Evolutionary conservation across 106 monocot species (phyloP), one percentile per base, ranked within the genome.

Genomic region (Triglochin maritima): DNA sequence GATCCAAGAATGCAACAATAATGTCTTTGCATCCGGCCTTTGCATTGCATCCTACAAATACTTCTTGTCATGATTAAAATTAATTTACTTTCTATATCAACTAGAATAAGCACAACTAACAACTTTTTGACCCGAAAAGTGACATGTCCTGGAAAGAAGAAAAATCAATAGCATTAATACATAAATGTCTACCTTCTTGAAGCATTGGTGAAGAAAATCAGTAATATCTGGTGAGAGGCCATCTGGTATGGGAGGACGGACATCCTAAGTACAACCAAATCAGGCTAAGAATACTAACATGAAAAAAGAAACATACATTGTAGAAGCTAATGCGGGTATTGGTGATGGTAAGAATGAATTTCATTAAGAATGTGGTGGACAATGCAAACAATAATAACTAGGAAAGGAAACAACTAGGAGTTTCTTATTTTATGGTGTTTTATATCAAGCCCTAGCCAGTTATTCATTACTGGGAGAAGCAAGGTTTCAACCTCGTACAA

Each of bases 141-240:
- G 57, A 14, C 6, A 4, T 8, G 43, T 60, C 7, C 9, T 13
- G 43, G 43, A 13, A 17, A 60, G 17, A 60, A 60, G 16, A 15
- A 8, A 17, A 17, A 60, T 60, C 12, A 7, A 60, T 64, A 17
- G 64, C 46, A 64, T 13, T 41, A 43, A 12, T n/a, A 57, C 9
- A 29, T 29, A 29, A 29, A 14, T 17, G 2, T 12, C 4, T 52
- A 88, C 96, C 91, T 98, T 98, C 62, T 86, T 91, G 61, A 98
- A 98, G 76, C 96, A 98, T 66, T 83, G 91, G 46, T 73, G 84
- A 29, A 98, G 83, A 88, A 98, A 98, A 82, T 98, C 96, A 57
- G 88, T 82, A 70, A 98, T 82, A 49, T 86, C 96, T 70, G 88
- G 67, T 4, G 96, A 91, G 3, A 98, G 69, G 3, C 91, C 91